Evolutionary conservation across 768 basidiomycete species (phyloP).

Genomic region (Termitomyces sp.): DNA sequence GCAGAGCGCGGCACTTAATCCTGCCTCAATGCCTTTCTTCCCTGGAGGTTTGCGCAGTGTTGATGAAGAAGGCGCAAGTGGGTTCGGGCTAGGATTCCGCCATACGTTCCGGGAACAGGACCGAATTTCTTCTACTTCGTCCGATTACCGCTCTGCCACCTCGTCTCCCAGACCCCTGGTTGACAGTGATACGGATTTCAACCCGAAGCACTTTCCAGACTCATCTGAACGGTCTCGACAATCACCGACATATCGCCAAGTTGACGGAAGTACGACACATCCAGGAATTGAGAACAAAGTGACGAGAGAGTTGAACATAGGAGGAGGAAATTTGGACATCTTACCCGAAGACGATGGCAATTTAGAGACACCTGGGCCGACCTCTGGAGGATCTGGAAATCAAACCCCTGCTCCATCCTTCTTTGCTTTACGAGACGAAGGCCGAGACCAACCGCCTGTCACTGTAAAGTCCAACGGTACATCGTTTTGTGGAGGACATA

Average conservation of each 20-base stretch:
- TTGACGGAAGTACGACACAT: constrained; percentile 43
- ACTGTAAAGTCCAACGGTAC: constrained; percentile 30
- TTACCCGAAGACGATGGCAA: constrained; percentile 53
- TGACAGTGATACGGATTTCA: constrained; percentile 30
- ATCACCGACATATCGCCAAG: constrained; percentile 45
- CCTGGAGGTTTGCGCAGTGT: constrained; percentile 59
- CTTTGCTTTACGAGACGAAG: constrained; percentile 35
- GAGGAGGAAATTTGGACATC: constrained; percentile 47
- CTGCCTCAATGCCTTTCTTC: constrained; percentile 82
- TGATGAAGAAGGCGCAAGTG: constrained; percentile 51
- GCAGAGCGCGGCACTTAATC: constrained; percentile 74
- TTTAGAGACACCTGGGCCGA: constrained; percentile 32
- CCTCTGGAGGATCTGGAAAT: constrained; percentile 17
- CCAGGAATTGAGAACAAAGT: constrained; percentile 32
- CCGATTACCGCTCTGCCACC: constrained; percentile 63
- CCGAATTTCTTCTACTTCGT: constrained; percentile 51
- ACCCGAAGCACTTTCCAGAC: constrained; percentile 32
- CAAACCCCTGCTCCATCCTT: constrained; percentile 26
- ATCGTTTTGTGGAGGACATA: constrained; percentile 43
- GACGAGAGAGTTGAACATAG: constrained; percentile 44
- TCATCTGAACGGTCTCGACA: constrained; percentile 35
- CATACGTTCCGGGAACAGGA: constrained; percentile 44
- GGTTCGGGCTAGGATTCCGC: constrained; percentile 41
- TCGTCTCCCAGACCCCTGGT: constrained; percentile 68
- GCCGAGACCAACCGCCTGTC: constrained; percentile 44